These are phyloP conservation scores for Dichotomocladium elegans DNA, from an alignment of 371 early-diverging fungal genomes.

Conservation along the genomic window DNA sequence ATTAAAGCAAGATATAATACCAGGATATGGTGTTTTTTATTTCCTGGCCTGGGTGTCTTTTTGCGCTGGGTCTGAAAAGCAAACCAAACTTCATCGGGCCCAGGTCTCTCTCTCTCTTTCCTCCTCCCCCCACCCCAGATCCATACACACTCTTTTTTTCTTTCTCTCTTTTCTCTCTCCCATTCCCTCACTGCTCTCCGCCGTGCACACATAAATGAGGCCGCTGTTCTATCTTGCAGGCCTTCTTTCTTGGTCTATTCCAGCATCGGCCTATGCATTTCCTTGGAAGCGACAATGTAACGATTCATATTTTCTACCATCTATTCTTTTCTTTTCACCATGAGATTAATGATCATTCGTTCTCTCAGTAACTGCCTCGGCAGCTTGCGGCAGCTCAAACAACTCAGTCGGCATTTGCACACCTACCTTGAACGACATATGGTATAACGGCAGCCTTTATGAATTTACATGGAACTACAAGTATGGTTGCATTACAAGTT, in stretches of 20 bases:
- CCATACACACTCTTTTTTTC: conserved; percentile 1
- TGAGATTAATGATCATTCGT: not conserved
- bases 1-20: no score
- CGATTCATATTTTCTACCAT: not conserved
- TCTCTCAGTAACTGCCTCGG: conserved; percentile 26
- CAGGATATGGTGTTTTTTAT: no score
- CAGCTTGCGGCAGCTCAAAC: conserved; percentile 22
- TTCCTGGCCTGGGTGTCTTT: no score
- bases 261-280: not conserved
- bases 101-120: not conserved
- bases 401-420: conserved; percentile 34
- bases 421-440: conserved; percentile 21
- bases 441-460: conserved; percentile 34
- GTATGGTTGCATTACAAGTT: conserved; percentile 18
- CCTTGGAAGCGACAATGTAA: conserved; percentile 9
- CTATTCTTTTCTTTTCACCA: not conserved
- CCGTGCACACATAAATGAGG: conserved; percentile 3
- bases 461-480: conserved; percentile 46
- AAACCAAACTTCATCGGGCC: not conserved
- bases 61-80: no score
- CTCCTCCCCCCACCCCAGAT: not conserved
- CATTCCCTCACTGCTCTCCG: conserved; percentile 1
- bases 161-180: not conserved
- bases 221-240: conserved; percentile 4
- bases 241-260: not conserved